Base-by-base conservation (phyloP, 2,329 filamentous ascomycete genomes). In the Pyrenophora graminea region DNA sequence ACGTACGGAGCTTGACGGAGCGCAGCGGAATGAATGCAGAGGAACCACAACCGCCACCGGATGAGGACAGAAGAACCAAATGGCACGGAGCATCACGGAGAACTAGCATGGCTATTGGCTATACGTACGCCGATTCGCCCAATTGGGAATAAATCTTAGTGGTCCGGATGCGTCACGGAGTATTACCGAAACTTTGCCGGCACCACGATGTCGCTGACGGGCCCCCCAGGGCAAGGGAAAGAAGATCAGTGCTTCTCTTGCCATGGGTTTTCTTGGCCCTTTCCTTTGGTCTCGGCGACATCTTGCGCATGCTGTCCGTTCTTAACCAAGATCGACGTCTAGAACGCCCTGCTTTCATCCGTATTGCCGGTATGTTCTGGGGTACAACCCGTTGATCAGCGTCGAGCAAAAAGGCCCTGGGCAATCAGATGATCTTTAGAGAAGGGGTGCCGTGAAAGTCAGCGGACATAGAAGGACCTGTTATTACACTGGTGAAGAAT, bases 281-380 rank as follows among this genome's bases (percentile, higher is more conserved):
- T 44, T 37, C 40, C 40, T 41, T 36, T 30, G 39, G 31, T 32
- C 19, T 36, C 32, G 32, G 32, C 40, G 23, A 48, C 23, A 17
- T 33, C 13, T 39, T 23, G 32, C 44, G 19, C 27, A 10, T 32
- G n/a, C 9, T 10, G 30, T 33, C 39, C 17, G 18, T 36, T 21
- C 39, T 31, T 15, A 49, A 27, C 45, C 45, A 46, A 37, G 51
- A 51, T 57, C 47, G 47, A 44, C 45, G 47, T 55, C 43, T 38
- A 19, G 32, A 21, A 44, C 33, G 32, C 33, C 30, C 33, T 25
- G 36, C 27, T 55, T 52, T 55, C 52, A 58, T 15, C 55, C 55
- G 52, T 42, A 52, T 47, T 52, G 45, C 45, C 45, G 49, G 49
- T 25, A 48, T n/a, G 15, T 32, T 18, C 31, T 21, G 32, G 45